A percentile compares a stretch with the other conserved stretches of the same genome.
Conservation (phyloP, 306 rosid genomes). For the Lithocarpus polystachyus region DNA sequence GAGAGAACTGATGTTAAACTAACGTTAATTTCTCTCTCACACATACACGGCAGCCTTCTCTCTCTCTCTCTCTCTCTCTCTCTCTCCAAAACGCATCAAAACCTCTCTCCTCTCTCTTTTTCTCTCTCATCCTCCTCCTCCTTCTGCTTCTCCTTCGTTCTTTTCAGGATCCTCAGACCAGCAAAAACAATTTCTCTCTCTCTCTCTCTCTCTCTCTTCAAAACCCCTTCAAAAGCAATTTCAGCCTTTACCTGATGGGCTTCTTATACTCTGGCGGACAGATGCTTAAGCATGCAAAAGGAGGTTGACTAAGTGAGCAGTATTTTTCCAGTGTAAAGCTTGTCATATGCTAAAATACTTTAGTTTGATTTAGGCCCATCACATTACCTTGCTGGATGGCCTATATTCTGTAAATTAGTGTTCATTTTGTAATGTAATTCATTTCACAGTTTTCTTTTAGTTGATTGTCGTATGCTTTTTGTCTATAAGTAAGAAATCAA, state of each 20-base stretch:
- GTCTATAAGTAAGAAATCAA: neutral
- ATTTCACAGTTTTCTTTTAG: neutral
- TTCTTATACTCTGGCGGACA: constrained; percentile 44
- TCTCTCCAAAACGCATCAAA: too few relatives aligned
- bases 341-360: constrained; percentile 13
- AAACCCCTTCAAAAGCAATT: neutral
- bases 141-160: too few relatives aligned
- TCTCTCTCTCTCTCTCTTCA: too few relatives aligned
- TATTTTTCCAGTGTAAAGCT: neutral
- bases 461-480: neutral
- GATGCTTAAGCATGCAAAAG: constrained; percentile 39
- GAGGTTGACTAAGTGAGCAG: constrained; percentile 32
- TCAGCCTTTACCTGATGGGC: constrained; percentile 35
- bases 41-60: too few relatives aligned
- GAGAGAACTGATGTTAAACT: too few relatives aligned
- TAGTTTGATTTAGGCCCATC: constrained; percentile 42
- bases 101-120: too few relatives aligned
- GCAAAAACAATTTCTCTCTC: too few relatives aligned
- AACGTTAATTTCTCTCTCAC: too few relatives aligned
- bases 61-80: too few relatives aligned
- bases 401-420: constrained; percentile 47
- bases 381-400: constrained; percentile 27
- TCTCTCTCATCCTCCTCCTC: too few relatives aligned
- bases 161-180: too few relatives aligned
- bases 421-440: constrained; percentile 38